Percentiles rank a stretch among this genome's conserved stretches.
These are phyloP conservation scores for Turnera subulata DNA, from an alignment of 345 rosid species.

Conservation along the genomic window DNA sequence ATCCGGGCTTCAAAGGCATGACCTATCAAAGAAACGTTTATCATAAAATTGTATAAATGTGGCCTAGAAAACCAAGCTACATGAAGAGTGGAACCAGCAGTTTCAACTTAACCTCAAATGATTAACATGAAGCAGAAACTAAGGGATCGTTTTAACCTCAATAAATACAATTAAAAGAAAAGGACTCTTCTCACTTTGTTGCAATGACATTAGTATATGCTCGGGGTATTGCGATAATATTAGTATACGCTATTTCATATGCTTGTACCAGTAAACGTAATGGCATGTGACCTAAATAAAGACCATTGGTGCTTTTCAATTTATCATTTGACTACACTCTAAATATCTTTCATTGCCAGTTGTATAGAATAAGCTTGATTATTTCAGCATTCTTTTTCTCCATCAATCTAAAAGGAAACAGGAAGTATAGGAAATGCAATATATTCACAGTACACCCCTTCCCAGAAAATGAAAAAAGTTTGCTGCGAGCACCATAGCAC, in stretches of 20 bases:
- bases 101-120: not conserved
- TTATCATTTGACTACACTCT: too few species aligned
- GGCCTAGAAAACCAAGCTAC: not conserved
- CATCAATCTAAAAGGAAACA: too few species aligned
- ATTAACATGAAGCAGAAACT: not conserved
- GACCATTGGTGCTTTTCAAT: too few species aligned
- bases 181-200: too few species aligned
- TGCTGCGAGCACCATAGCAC: not conserved
- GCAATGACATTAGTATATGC: too few species aligned
- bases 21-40: conserved; percentile 45
- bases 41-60: not conserved
- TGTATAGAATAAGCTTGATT: too few species aligned
- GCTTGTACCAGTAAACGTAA: not conserved
- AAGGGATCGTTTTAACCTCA: too few species aligned
- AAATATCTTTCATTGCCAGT: too few species aligned
- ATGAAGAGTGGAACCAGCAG: not conserved
- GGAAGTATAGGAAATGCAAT: not conserved
- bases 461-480: too few species aligned
- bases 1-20: conserved; percentile 95
- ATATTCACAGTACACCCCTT: not conserved
- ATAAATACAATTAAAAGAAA: not conserved
- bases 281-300: too few species aligned
- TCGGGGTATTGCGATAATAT: not conserved
- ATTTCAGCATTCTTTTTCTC: too few species aligned
- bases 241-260: not conserved